A percentile compares a stretch with the other conserved stretches of the same genome.
Conservation (phyloP, 805 yeast species). For the Kuraishia piskuri region DNA sequence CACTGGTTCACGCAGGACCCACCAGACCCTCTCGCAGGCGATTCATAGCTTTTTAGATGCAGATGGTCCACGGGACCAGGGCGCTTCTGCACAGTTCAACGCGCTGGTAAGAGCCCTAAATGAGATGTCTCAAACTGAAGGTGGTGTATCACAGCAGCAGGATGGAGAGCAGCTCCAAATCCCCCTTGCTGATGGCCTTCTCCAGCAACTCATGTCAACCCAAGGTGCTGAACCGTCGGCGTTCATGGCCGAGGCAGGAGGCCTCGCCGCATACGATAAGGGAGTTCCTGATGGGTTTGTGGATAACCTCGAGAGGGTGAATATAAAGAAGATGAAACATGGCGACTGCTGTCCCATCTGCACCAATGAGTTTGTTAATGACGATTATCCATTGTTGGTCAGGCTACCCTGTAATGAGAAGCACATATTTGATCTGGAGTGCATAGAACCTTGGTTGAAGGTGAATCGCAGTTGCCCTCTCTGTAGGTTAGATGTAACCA, state of each 20-base stretch:
- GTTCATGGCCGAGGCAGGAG: neutral
- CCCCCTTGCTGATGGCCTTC: neutral
- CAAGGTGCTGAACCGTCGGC: neutral
- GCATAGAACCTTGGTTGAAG: slow-evolving; percentile 84
- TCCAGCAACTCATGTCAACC: neutral
- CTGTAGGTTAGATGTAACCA: slow-evolving; percentile 67
- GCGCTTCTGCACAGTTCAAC: neutral
- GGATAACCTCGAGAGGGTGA: slow-evolving; percentile 69
- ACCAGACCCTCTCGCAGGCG: neutral
- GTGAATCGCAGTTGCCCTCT: slow-evolving; percentile 74
- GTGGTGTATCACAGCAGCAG: neutral
- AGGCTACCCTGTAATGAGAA: slow-evolving; percentile 55
- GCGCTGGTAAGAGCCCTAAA: neutral
- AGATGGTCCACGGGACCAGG: neutral
- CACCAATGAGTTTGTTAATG: slow-evolving; percentile 61
- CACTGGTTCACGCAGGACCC: neutral
- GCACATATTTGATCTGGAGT: slow-evolving; percentile 82
- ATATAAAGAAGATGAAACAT: slow-evolving; percentile 27
- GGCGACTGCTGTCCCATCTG: slow-evolving; percentile 81
- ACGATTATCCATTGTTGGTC: slow-evolving; percentile 73
- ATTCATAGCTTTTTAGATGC: neutral
- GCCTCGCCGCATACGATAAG: slow-evolving; percentile 8
- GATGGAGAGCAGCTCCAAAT: neutral
- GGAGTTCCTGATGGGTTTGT: slow-evolving; percentile 67
- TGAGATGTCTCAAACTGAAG: neutral